Conservation (phyloP, 164 flowering plant genomes). For the Kalanchoe fedtschenkoi region DNA sequence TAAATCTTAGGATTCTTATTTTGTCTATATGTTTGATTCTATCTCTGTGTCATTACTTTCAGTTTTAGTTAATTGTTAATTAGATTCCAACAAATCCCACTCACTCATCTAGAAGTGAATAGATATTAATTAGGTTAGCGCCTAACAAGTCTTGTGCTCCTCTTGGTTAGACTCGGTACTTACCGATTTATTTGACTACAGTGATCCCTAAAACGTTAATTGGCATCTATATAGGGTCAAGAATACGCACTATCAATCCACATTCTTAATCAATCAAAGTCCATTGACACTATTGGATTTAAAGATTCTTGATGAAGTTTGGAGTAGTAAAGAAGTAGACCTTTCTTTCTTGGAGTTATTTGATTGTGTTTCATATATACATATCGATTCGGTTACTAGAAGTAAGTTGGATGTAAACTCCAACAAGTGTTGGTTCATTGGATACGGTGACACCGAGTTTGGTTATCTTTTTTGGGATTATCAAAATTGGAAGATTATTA, state of each 20-base stretch:
- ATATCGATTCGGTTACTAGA: background rate
- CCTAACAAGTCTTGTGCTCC: too few relatives aligned
- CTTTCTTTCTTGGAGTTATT: background rate
- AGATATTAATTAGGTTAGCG: too few relatives aligned
- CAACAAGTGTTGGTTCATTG: conserved; percentile 7
- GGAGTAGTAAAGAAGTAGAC: conserved; percentile 6
- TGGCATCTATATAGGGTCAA: too few relatives aligned
- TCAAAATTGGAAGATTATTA: conserved; percentile 6
- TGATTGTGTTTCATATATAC: background rate
- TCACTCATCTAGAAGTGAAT: too few relatives aligned
- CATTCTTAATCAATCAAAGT: conserved; percentile 4
- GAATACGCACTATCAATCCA: conserved; percentile 9
- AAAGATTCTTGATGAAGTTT: conserved; percentile 5
- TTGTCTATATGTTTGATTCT: too few relatives aligned
- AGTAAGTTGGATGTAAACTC: background rate
- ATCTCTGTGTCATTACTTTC: too few relatives aligned
- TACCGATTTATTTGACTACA: too few relatives aligned
- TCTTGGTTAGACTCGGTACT: too few relatives aligned
- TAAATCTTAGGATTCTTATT: too few relatives aligned
- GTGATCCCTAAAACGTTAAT: too few relatives aligned
- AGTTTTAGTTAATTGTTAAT: too few relatives aligned
- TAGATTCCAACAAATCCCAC: too few relatives aligned
- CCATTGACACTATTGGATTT: conserved; percentile 2
- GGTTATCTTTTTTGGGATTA: conserved; percentile 10
- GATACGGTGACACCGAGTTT: background rate